Evolutionary conservation across 1,139 yeast species (phyloP).

Genomic region (Kluyveromyces sp.): DNA sequence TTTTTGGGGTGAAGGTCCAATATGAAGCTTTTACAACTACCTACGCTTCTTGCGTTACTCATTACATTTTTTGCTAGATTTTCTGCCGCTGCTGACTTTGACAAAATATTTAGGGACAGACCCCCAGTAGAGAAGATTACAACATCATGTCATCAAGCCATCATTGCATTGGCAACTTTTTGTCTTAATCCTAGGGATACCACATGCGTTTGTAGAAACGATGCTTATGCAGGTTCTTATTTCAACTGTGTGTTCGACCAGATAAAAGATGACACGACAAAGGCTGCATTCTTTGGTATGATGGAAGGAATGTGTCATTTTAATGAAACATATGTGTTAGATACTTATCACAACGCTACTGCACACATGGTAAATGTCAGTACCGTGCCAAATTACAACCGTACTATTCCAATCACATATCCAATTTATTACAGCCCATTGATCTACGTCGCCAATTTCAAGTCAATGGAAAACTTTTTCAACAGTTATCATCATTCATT

Average conservation of each 20-base stretch:
- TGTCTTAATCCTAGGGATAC: background rate
- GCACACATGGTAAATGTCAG: slow-evolving; percentile 25
- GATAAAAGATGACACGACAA: background rate
- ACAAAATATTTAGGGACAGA: background rate
- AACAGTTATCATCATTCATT: slow-evolving; percentile 17
- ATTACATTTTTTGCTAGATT: too few relatives aligned
- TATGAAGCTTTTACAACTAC: too few relatives aligned
- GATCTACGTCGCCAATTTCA: slow-evolving; percentile 32
- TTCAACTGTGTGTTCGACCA: slow-evolving; percentile 6
- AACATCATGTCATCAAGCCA: background rate
- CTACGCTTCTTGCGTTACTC: too few relatives aligned
- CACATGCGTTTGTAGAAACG: slow-evolving; percentile 5
- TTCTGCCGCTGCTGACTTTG: background rate
- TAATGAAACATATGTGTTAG: slow-evolving; percentile 28
- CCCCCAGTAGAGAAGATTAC: background rate
- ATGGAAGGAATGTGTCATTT: slow-evolving; percentile 14
- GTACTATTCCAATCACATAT: slow-evolving; percentile 5
- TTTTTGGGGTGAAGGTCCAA: too few relatives aligned
- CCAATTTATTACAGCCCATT: slow-evolving; percentile 14
- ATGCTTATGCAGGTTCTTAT: slow-evolving; percentile 7
- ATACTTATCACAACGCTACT: slow-evolving; percentile 37
- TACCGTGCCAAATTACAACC: slow-evolving; percentile 8
- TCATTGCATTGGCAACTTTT: background rate
- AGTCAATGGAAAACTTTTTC: slow-evolving; percentile 30
- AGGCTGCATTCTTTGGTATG: slow-evolving; percentile 1